Base-by-base conservation (phyloP, 805 yeast species). In the Candida railenensis region DNA sequence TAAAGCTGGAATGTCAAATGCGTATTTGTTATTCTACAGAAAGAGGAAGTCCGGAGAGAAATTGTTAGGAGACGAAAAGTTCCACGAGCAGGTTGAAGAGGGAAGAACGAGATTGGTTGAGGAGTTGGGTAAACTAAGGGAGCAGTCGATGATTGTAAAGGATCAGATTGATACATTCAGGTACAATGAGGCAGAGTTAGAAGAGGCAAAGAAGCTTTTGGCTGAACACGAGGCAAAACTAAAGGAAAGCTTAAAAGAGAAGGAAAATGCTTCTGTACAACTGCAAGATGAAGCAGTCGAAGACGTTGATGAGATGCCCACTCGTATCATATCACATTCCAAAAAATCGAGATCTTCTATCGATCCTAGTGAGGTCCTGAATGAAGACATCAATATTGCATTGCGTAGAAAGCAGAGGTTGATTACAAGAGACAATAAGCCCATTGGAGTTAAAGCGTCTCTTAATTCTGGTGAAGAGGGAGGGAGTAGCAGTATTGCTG, bases 1-100 rank as follows among this genome's bases (percentile, higher is more conserved):
- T 0, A 73, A 73, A 22, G 77, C 81, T 19, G 67, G 87, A 8
- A 67, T 88, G 9, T 76, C 84, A 4, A 84, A 88, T 1, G 89
- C 95, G 2, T 92, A 92, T 63, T 69, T 92, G 48, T 66, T 92
- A 44, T 92, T 94, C 58, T 92, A 94, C 65, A 75, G 91, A 51
- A 82, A 82, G 49, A 59, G 83, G 54, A 68, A 73, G 28, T 54
- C 73, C 0, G 19, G 14, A 5, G 56, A 52, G 3, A 62, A 63
- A 12, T 50, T 56, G 21, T 56, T 81, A 22, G 88, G 88, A 1
- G 81, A 85, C 4, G 67, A 65, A 1, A 59, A 61, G 28, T 65
- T 83, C 33, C 59, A 59, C 9, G 57, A 65, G 2, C 63, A 76
- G 60, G 62, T 82, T 19, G 51, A 57, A 1, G 63, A 65, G 4